These are phyloP conservation scores for Stygiomarasmius scandens DNA, from an alignment of 1,284 basidiomycete species.

Conservation along the genomic window DNA sequence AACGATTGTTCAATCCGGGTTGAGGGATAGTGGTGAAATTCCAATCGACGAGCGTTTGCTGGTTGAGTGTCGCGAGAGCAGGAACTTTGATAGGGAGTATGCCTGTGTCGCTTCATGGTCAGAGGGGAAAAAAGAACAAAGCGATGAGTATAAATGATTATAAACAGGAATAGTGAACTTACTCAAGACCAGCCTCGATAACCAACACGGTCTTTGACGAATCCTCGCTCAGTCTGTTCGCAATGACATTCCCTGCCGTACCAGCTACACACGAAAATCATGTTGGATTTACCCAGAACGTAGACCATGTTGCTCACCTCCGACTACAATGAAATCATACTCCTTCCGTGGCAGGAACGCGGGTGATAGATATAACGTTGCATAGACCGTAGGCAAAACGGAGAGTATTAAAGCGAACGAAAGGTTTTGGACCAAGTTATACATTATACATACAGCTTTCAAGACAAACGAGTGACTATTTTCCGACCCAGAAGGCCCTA, in stretches of 20 bases:
- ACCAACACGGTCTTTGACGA: conserved; percentile 19
- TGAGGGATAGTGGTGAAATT: conserved; percentile 41
- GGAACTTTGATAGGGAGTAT: conserved; percentile 21
- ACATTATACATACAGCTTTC: no score
- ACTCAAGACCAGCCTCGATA: conserved; percentile 22
- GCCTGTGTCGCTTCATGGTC: conserved; percentile 4
- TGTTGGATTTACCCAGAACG: conserved; percentile 11
- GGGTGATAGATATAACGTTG: no score
- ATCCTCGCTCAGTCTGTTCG: conserved; percentile 23
- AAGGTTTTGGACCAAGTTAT: no score
- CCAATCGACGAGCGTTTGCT: conserved; percentile 27
- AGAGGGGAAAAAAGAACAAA: no score
- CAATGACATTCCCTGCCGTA: no score
- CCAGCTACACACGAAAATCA: conserved; percentile 30
- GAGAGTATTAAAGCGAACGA: no score
- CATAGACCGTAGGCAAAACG: no score
- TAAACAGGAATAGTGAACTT: conserved; percentile 15
- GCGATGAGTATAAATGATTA: neutral
- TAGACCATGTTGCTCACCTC: conserved; percentile 26
- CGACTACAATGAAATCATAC: conserved; percentile 35
- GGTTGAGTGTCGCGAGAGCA: conserved; percentile 19
- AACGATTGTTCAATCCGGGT: conserved; percentile 28
- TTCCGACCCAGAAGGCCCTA: no score
- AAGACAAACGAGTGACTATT: no score
- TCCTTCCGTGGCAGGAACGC: conserved; percentile 11